Evolutionary conservation across 306 rosid genomes (phyloP).

Genomic region (Luffa acutangula): DNA sequence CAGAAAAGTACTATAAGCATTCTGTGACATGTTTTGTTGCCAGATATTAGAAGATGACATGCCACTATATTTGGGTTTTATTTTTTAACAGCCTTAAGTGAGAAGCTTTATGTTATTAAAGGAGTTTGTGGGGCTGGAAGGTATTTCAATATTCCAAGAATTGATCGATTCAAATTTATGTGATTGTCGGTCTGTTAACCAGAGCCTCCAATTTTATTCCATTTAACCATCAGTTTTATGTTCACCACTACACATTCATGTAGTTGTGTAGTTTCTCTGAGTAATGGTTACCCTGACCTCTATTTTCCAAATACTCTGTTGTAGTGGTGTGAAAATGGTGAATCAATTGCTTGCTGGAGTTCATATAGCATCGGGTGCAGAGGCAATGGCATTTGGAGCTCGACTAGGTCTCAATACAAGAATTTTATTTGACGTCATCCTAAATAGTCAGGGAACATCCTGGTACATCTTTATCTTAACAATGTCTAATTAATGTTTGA

Average conservation of each 20-base stretch:
- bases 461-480: conserved; percentile 41
- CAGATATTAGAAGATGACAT: neutral
- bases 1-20: conserved; percentile 14
- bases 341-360: conserved; percentile 98
- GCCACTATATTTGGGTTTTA: conserved; percentile 16
- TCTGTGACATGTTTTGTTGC: conserved; percentile 16
- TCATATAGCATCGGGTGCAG: conserved; percentile 92
- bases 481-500: neutral
- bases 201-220: neutral
- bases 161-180: neutral
- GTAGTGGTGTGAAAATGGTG: conserved; percentile 86
- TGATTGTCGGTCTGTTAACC: neutral
- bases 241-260: neutral
- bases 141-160: conserved; percentile 29
- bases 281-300: conserved; percentile 1
- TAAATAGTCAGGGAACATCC: conserved; percentile 71
- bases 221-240: neutral
- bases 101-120: conserved; percentile 82
- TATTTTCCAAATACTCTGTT: conserved; percentile 20
- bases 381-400: conserved; percentile 95
- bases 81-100: conserved; percentile 65
- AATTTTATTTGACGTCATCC: conserved; percentile 57
- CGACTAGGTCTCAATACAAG: conserved; percentile 77
- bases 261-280: neutral
- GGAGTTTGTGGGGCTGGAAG: conserved; percentile 94